phyloP scores from a whole-genome alignment of 768 basidiomycete genomes.

The Chalciporus pseudorubinellus region DNA sequence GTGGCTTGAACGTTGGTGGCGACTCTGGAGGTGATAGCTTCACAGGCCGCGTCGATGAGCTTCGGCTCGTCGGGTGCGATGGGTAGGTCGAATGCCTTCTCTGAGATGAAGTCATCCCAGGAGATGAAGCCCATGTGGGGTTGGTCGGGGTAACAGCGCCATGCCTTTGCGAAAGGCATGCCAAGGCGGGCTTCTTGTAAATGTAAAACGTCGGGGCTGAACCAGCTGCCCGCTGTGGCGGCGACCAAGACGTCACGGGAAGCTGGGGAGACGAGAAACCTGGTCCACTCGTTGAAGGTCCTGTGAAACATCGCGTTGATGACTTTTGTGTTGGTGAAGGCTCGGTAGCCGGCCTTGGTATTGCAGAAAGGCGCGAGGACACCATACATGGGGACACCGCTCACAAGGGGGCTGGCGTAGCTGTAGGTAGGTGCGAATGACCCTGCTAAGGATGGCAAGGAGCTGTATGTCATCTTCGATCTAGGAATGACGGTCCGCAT shows the following conservation, averaged over 20 bases:
- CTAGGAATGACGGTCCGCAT: background rate
- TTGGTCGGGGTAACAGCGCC: slow-evolving; percentile 38
- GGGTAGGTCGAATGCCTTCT: slow-evolving; percentile 40
- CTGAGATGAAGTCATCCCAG: slow-evolving; percentile 53
- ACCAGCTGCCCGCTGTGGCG: slow-evolving; percentile 43
- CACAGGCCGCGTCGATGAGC: slow-evolving; percentile 51
- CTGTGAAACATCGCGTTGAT: slow-evolving; percentile 44
- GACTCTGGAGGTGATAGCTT: slow-evolving; percentile 48
- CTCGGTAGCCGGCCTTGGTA: slow-evolving; percentile 20
- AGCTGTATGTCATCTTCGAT: slow-evolving; percentile 8
- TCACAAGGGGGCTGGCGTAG: slow-evolving; percentile 21
- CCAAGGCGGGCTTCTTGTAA: slow-evolving; percentile 6
- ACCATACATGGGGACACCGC: slow-evolving; percentile 22
- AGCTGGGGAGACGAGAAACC: slow-evolving; percentile 42
- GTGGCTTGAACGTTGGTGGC: slow-evolving; percentile 35
- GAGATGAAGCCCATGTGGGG: slow-evolving; percentile 45
- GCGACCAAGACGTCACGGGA: slow-evolving; percentile 43
- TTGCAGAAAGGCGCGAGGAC: slow-evolving; percentile 24
- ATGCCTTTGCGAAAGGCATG: slow-evolving; percentile 37
- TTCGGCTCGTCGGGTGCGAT: slow-evolving; percentile 19
- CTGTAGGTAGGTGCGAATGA: slow-evolving; percentile 17
- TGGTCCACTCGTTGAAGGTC: slow-evolving; percentile 49
- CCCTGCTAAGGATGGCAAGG: slow-evolving; percentile 27
- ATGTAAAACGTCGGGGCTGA: slow-evolving; percentile 35
- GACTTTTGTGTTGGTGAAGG: slow-evolving; percentile 38